These are phyloP conservation scores for Hypoxylon perforatum DNA, from an alignment of 495 filamentous ascomycete genomes.

Conservation along the genomic window DNA sequence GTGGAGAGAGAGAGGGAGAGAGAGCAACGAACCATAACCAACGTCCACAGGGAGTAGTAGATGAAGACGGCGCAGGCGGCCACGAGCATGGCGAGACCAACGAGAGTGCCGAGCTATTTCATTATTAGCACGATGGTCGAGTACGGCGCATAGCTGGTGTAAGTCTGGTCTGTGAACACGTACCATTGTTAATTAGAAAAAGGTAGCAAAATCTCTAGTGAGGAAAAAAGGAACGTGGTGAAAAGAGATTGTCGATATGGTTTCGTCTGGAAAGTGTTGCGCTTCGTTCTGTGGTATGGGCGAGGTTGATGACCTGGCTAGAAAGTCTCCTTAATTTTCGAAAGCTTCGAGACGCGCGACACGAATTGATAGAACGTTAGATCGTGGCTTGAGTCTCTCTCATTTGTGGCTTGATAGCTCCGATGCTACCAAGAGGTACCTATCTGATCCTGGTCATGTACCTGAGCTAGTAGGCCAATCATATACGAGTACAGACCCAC, in stretches of 20 bases:
- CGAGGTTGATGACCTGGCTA: conserved; percentile 34
- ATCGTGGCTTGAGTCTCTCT: conserved; percentile 2
- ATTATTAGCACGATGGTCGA: conserved; percentile 26
- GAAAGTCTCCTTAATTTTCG: conserved; percentile 7
- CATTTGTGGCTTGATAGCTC: neutral
- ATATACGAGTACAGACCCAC: conserved; percentile 3
- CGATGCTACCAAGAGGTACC: neutral
- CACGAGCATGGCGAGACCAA: conserved; percentile 97
- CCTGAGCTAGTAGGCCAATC: conserved; percentile 3
- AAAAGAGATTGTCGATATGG: neutral
- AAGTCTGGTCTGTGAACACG: conserved; percentile 1
- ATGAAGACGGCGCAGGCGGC: conserved; percentile 94
- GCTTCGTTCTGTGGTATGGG: neutral
- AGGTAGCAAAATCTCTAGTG: neutral
- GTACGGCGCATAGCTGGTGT: neutral
- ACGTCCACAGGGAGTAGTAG: conserved; percentile 98
- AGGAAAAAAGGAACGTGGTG: neutral
- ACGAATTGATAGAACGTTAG: conserved; percentile 25
- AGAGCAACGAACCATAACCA: conserved; percentile 80
- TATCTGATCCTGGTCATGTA: no score
- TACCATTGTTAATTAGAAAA: conserved; percentile 53
- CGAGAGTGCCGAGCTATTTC: conserved; percentile 88
- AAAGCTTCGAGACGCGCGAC: conserved; percentile 34
- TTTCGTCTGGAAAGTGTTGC: neutral
- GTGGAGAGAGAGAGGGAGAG: conserved; percentile 13